Percentiles rank a stretch among this genome's conserved stretches.
Evolutionary conservation across 2,329 filamentous ascomycete species (phyloP).

Genomic region (Monilinia laxa): DNA sequence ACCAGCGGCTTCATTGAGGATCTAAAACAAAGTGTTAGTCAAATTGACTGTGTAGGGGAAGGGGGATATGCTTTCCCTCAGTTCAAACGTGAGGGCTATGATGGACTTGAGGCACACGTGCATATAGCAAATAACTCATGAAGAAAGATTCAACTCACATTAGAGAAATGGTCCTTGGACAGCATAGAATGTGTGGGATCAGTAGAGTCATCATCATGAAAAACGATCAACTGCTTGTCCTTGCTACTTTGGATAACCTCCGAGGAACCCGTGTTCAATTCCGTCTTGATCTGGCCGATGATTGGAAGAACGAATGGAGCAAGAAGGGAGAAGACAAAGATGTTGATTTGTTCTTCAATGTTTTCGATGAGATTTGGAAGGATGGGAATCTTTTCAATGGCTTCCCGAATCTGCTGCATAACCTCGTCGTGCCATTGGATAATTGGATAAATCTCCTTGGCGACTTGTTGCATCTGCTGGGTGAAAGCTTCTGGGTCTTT

Average conservation of each 20-base stretch:
- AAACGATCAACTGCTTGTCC: conserved; percentile 83
- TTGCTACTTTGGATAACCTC: conserved; percentile 85
- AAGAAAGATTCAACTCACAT: conserved; percentile 28
- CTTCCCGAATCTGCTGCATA: conserved; percentile 73
- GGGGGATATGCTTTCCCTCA: too few relatives aligned
- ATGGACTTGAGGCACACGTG: background rate
- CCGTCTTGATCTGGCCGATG: conserved; percentile 80
- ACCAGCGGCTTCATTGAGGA: conserved; percentile 86
- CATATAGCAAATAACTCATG: background rate
- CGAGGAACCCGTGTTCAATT: conserved; percentile 80
- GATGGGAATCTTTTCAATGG: conserved; percentile 82
- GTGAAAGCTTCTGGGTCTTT: conserved; percentile 83
- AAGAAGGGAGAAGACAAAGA: conserved; percentile 89
- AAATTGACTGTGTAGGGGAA: too few relatives aligned
- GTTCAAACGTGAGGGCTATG: background rate
- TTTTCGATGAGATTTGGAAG: conserved; percentile 83
- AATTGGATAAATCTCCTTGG: conserved; percentile 80
- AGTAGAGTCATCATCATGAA: conserved; percentile 70
- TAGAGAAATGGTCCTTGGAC: conserved; percentile 85
- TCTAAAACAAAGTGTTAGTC: conserved; percentile 32
- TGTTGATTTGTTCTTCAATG: conserved; percentile 79
- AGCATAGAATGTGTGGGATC: conserved; percentile 95
- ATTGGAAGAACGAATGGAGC: conserved; percentile 86
- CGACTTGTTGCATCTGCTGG: conserved; percentile 69
- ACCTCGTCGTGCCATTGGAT: conserved; percentile 89